Percentiles rank a stretch among this genome's conserved stretches.
phyloP scores from a whole-genome alignment of 2,329 filamentous ascomycete species.

The Aciculosporium take region DNA sequence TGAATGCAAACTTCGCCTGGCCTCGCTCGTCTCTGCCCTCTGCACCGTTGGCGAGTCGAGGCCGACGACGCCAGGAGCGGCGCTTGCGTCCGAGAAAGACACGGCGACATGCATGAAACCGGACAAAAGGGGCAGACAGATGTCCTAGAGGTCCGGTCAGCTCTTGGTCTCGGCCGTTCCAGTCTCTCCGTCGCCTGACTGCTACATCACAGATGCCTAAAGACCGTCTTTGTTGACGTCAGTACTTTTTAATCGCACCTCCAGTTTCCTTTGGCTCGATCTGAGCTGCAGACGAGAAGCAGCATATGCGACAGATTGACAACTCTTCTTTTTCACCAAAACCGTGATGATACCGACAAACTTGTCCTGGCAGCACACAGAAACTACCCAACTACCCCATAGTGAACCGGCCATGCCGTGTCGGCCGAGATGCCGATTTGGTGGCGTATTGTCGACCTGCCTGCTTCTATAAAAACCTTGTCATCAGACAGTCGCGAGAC shows the following conservation, averaged over 20 bases:
- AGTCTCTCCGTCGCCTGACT: background rate
- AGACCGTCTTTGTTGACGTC: background rate
- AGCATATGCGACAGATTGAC: background rate
- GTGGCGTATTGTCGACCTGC: constrained; percentile 1
- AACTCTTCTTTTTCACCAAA: background rate
- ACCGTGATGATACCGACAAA: background rate
- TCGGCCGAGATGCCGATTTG: constrained; percentile 2
- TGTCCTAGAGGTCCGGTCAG: background rate
- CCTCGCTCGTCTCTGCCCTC: background rate
- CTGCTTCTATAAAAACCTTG: background rate
- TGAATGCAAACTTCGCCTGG: background rate
- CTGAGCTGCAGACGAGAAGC: background rate
- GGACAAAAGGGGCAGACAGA: background rate
- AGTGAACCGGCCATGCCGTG: background rate
- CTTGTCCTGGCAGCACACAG: background rate
- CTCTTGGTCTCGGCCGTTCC: background rate
- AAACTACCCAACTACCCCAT: background rate
- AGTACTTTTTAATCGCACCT: background rate
- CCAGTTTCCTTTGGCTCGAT: background rate
- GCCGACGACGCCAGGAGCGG: background rate
- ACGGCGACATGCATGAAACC: background rate
- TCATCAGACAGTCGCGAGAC: background rate
- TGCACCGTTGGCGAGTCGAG: background rate
- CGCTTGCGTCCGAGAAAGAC: background rate
- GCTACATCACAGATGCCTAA: background rate